A percentile compares a stretch with the other conserved stretches of the same genome.
phyloP scores from a whole-genome alignment of 441 rosid genomes.

The Gossypium gossypioides region DNA sequence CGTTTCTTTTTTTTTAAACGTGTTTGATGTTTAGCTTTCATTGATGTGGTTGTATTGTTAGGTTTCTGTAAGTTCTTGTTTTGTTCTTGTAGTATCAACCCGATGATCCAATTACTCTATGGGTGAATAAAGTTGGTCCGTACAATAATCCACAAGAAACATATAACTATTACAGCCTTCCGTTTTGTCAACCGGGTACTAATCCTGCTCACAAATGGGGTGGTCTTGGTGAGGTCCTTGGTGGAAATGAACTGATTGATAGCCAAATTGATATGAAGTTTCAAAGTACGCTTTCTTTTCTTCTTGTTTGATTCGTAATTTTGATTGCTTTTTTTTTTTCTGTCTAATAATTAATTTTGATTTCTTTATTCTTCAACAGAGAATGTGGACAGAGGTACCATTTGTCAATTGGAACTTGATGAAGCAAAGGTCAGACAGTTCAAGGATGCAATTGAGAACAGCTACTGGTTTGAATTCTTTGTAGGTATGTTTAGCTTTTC shows the following conservation, averaged over 20 bases:
- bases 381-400: conserved; percentile 52
- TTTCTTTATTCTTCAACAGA: conserved; percentile 27
- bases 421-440: conserved; percentile 68
- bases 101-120: conserved; percentile 73
- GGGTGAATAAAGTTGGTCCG: conserved; percentile 99
- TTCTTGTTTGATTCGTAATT: conserved; percentile 2
- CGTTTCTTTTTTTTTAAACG: not conserved
- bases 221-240: conserved; percentile 99
- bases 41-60: not conserved
- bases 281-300: conserved; percentile 43
- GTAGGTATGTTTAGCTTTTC: conserved; percentile 55
- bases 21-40: not conserved
- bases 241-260: conserved; percentile 99
- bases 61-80: not conserved
- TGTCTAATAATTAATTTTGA: not conserved
- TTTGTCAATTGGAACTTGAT: conserved; percentile 61
- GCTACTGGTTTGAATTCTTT: conserved; percentile 90
- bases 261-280: conserved; percentile 78
- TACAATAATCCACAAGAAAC: conserved; percentile 99
- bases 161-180: conserved; percentile 97
- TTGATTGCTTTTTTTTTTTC: conserved; percentile 7
- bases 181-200: conserved; percentile 66
- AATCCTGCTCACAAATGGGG: conserved; percentile 91
- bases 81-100: conserved; percentile 57
- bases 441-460: conserved; percentile 87